Base-by-base conservation (phyloP, 805 yeast genomes). In the Wickerhamomyces strasburgensis region DNA sequence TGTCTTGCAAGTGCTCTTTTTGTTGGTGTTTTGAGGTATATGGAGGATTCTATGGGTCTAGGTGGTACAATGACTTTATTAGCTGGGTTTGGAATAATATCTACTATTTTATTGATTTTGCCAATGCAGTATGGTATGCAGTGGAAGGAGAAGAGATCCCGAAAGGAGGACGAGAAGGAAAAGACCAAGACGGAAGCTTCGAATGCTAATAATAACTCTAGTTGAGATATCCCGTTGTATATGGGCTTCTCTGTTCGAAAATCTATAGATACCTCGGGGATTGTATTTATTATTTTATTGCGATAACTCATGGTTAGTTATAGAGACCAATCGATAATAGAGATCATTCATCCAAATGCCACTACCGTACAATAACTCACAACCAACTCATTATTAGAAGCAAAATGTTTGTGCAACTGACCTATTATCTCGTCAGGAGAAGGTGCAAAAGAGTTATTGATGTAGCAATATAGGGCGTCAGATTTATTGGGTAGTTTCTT, bases 1-100 rank as follows among this genome's bases (percentile, higher is more conserved):
- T 87, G 95, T 53, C 63, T 73, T 14, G 50, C 76, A 33, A 78
- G 81, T 23, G 95, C 94, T 0, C 68, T 75, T 1, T 77, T 82
- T 28, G 68, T 82, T 14, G 90, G 84, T 1, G 78, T 78, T 3
- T 64, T 84, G 14, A 70, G 75, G 18, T 67, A 61, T 34, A 82
- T 87, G 89, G 62, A 67, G 11, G 36, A 38, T 0, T 40, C 61
- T 1, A 66, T 87, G 73, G 73, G 74, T 0, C 56, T 73, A 10
- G 95, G 95, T 2, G 90, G 95, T 15, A 72, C 83, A 1, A 84
- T 78, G 50, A 78, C 93, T 0, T 65, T 87, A 14, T 58, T 84
- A 67, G 78, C 79, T 2, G 78, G 67, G 0, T 35, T 80, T 2
- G 63, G 70, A 5, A 18, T 51, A 5, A 17, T 51, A 3, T 51